phyloP scores from a whole-genome alignment of 371 early-diverging fungal species.

The Nosema muscidifuracis region DNA sequence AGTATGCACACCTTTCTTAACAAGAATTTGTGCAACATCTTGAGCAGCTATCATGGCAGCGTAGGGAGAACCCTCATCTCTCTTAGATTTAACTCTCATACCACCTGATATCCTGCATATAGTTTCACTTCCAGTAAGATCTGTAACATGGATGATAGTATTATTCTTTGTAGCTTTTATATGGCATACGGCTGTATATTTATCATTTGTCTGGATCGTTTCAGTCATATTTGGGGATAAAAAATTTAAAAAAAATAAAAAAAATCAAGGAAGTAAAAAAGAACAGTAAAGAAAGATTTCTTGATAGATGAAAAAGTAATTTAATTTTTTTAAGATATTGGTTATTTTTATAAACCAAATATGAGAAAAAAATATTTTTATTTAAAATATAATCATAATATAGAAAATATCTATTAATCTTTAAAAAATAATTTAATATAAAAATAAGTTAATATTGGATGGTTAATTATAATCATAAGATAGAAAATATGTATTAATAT shows the following conservation, averaged over 20 bases:
- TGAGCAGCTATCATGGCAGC: slow-evolving; percentile 99
- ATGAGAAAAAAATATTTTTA: no score
- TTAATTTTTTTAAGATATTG: no score
- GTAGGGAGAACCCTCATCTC: slow-evolving; percentile 99
- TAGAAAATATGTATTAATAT: no score
- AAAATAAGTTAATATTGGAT: no score
- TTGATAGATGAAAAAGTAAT: no score
- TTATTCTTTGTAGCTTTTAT: slow-evolving; percentile 99
- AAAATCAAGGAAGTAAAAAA: no score
- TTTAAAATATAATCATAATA: no score
- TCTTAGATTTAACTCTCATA: slow-evolving; percentile 99
- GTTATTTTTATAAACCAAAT: no score
- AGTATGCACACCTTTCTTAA: slow-evolving; percentile 96
- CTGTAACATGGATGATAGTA: slow-evolving; percentile 97
- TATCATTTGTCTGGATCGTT: not conserved
- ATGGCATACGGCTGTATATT: slow-evolving; percentile 81
- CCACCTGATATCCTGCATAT: slow-evolving; percentile 98
- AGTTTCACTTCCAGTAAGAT: slow-evolving; percentile 98
- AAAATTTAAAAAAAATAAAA: slow-evolving; percentile 1
- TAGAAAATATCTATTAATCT: no score
- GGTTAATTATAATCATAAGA: no score
- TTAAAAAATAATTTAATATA: no score
- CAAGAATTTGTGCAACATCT: slow-evolving; percentile 94
- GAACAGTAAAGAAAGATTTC: no score
- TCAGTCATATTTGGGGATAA: slow-evolving; percentile 4